Evolutionary conservation across 371 early-diverging fungal genomes (phyloP).

Genomic region (Parasitella parasitica): DNA sequence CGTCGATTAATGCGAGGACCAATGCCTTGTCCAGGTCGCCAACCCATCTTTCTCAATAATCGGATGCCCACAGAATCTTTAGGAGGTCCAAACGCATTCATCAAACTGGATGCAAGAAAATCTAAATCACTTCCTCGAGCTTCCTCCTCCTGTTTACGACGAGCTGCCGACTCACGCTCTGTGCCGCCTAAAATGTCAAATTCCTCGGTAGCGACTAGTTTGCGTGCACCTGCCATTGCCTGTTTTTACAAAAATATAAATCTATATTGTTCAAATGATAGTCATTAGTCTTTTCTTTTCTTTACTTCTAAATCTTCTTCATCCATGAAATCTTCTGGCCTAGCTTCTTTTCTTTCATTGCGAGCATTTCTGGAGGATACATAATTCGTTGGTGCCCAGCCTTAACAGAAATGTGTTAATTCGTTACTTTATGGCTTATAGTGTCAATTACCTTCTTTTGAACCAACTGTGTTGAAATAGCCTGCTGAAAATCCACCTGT

Average conservation of each 20-base stretch:
- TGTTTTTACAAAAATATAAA: not conserved
- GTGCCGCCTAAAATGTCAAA: conserved; percentile 71
- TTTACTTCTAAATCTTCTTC: conserved; percentile 80
- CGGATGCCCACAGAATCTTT: conserved; percentile 60
- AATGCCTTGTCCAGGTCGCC: conserved; percentile 84
- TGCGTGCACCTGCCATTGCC: conserved; percentile 53
- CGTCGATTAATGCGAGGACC: conserved; percentile 61
- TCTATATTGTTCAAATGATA: not conserved
- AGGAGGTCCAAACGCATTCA: conserved; percentile 62
- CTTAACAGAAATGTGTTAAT: conserved; percentile 33
- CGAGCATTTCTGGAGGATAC: conserved; percentile 62
- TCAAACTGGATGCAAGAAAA: conserved; percentile 31
- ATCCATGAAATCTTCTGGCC: conserved; percentile 91
- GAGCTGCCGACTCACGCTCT: conserved; percentile 57
- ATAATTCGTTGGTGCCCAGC: conserved; percentile 77
- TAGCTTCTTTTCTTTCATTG: conserved; percentile 37
- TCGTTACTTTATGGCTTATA: not conserved
- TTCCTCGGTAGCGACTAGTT: conserved; percentile 65
- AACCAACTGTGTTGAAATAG: conserved; percentile 93
- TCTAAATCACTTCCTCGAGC: conserved; percentile 30
- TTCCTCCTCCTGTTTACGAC: conserved; percentile 48
- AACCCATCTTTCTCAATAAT: conserved; percentile 77
- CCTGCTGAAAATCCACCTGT: conserved; percentile 94
- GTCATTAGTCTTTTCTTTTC: not conserved
- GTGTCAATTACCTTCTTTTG: conserved; percentile 79